Percentiles rank a stretch among this genome's conserved stretches.
These are phyloP conservation scores for Fistulina hepatica DNA, from an alignment of 1,284 basidiomycete species.

Conservation along the genomic window DNA sequence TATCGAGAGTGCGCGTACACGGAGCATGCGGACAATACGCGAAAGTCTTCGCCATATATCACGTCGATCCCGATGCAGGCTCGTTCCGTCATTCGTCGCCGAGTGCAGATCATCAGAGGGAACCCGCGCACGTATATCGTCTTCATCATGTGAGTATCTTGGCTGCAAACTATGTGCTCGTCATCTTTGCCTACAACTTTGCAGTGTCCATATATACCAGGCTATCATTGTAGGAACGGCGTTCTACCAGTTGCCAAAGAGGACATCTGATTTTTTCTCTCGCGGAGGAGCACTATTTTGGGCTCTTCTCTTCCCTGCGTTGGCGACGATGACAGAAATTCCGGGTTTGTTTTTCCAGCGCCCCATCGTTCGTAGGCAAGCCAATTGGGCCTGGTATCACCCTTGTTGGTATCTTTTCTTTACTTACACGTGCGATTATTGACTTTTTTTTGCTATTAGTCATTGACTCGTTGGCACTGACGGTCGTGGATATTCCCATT, in stretches of 20 bases:
- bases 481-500: conserved; percentile 62
- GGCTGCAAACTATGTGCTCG: conserved; percentile 15
- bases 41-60: conserved; percentile 31
- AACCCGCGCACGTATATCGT: conserved; percentile 32
- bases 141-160: conserved; percentile 23
- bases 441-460: conserved; percentile 16
- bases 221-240: conserved; percentile 69
- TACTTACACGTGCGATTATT: too few relatives aligned
- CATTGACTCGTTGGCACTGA: conserved; percentile 55
- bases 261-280: conserved; percentile 64
- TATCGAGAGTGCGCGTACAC: conserved; percentile 40
- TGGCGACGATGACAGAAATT: conserved; percentile 64
- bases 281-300: conserved; percentile 73
- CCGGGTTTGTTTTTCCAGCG: conserved; percentile 62
- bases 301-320: conserved; percentile 41
- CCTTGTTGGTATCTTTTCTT: conserved; percentile 32
- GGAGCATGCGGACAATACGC: conserved; percentile 37
- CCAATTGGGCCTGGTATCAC: conserved; percentile 51
- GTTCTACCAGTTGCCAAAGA: conserved; percentile 55
- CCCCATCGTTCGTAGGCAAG: conserved; percentile 56
- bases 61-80: conserved; percentile 49
- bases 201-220: conserved; percentile 51
- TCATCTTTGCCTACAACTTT: conserved; percentile 2
- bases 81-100: conserved; percentile 51
- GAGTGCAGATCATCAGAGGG: conserved; percentile 60